Evolutionary conservation across 768 basidiomycete genomes (phyloP).

Genomic region (Termitomyces sp.): DNA sequence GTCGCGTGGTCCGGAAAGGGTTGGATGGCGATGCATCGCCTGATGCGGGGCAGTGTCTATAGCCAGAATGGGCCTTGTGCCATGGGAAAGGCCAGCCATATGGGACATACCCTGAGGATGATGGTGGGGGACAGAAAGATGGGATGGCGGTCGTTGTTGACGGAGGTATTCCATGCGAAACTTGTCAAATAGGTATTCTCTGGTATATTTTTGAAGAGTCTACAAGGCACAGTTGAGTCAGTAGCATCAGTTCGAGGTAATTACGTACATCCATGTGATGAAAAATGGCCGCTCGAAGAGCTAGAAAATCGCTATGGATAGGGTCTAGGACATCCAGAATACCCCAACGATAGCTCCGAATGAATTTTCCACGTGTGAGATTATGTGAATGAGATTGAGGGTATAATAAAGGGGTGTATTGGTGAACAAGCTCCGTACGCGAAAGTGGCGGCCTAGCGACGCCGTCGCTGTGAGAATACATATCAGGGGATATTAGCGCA

Average conservation of each 20-base stretch:
- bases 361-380: constrained; percentile 56
- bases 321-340: constrained; percentile 74
- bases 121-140: constrained; percentile 41
- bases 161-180: constrained; percentile 57
- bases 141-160: constrained; percentile 42
- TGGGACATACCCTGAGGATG: constrained; percentile 31
- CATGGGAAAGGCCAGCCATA: constrained; percentile 39
- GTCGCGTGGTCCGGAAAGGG: constrained; percentile 42
- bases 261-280: constrained; percentile 81
- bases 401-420: constrained; percentile 61
- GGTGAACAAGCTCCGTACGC: constrained; percentile 67
- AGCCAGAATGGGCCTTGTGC: constrained; percentile 51
- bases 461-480: constrained; percentile 81
- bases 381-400: constrained; percentile 34
- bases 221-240: constrained; percentile 24
- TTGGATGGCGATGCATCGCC: constrained; percentile 36
- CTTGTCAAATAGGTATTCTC: constrained; percentile 77
- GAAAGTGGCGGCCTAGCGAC: constrained; percentile 51
- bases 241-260: constrained; percentile 10
- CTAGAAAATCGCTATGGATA: constrained; percentile 74
- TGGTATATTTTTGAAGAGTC: constrained; percentile 83
- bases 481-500: constrained; percentile 78
- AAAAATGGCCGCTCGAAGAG: constrained; percentile 74
- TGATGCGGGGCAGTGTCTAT: constrained; percentile 56
- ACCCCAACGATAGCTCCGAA: constrained; percentile 81